These are phyloP conservation scores for Botrytis medusae DNA, from an alignment of 2,329 filamentous ascomycete species.

Conservation along the genomic window DNA sequence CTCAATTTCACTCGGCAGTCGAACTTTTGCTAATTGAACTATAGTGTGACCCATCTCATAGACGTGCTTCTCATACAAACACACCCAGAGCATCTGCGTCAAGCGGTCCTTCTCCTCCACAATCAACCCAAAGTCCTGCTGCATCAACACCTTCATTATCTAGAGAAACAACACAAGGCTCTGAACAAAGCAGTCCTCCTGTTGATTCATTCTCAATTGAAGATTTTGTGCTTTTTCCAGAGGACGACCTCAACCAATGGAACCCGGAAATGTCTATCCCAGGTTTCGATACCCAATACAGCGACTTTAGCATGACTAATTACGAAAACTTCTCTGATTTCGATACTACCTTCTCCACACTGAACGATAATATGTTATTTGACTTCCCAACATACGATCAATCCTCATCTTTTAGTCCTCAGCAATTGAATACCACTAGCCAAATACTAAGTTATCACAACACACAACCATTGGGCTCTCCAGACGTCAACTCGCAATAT, in stretches of 20 bases:
- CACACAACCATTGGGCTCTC: slow-evolving; percentile 1
- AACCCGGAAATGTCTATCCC: slow-evolving; percentile 29
- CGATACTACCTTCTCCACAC: slow-evolving; percentile 8
- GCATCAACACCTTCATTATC: slow-evolving; percentile 24
- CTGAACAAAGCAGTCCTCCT: slow-evolving; percentile 26
- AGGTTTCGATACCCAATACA: slow-evolving; percentile 27
- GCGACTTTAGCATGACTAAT: slow-evolving; percentile 33
- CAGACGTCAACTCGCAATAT: slow-evolving; percentile 13
- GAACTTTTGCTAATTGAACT: slow-evolving; percentile 23
- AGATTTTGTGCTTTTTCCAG: slow-evolving; percentile 38
- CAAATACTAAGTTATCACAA: background rate
- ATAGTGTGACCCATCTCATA: slow-evolving; percentile 39
- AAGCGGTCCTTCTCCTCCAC: slow-evolving; percentile 26
- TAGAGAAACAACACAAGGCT: slow-evolving; percentile 24
- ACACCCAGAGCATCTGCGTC: slow-evolving; percentile 33
- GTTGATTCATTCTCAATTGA: slow-evolving; percentile 31
- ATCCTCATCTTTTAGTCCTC: slow-evolving; percentile 21
- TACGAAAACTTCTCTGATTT: slow-evolving; percentile 30
- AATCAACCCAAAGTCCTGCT: slow-evolving; percentile 26
- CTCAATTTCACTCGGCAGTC: background rate
- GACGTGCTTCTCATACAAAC: slow-evolving; percentile 28
- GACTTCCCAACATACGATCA: slow-evolving; percentile 28
- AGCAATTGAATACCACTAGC: background rate
- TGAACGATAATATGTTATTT: slow-evolving; percentile 21
- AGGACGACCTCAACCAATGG: slow-evolving; percentile 30